Evolutionary conservation across 2,329 filamentous ascomycete species (phyloP), one percentile per base, ranked within the genome.

Genomic region (Sclerotinia sclerotiorum): DNA sequence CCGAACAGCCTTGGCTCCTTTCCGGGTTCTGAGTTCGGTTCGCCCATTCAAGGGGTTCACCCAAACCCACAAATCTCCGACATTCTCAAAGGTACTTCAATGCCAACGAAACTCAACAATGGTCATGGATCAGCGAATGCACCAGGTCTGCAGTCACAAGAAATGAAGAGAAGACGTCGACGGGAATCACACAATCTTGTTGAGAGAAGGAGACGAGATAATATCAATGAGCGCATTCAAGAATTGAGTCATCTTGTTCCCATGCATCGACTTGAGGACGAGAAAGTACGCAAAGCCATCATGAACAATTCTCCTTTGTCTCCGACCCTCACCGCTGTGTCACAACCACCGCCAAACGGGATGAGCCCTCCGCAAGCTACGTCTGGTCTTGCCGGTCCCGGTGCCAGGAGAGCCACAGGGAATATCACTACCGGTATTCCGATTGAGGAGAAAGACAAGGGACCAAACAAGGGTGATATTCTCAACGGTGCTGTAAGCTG

Each of bases 151-250:
- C 92, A 95, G 67, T 90, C 93, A 0, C 93, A 97, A 76, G 95
- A 98, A 78, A 93, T 94, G 76, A 98, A 98, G 86, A 88, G 93
- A 74, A 92, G 94, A 79, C 87, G 94, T 70, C 88, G 95, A 69
- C 87, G 95, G 51, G 95, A 97, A 77, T 98, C 94, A 0, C 95
- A 99, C 82, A 98, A 99, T 78, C 84, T 97, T 51, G 95, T 99
- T 15, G 95, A 99, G 82, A 92, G 95, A 68, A 90, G 95, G 64
- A 90, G 95, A 70, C 88, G 95, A 71, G 95, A 98, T 81, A 98
- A 98, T 78, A 99, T 99, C 83, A 99, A 99, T 74, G 95, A 99
- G 80, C 89, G 95, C 55, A 99, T 99, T 71, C 94, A 98, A 77
- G 95, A 99, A 77, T 85, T 99, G 10, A 97, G 94, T 76, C 92